Base-by-base conservation (phyloP, 73 alveolate species). In the Breviolum minutum region DNA sequence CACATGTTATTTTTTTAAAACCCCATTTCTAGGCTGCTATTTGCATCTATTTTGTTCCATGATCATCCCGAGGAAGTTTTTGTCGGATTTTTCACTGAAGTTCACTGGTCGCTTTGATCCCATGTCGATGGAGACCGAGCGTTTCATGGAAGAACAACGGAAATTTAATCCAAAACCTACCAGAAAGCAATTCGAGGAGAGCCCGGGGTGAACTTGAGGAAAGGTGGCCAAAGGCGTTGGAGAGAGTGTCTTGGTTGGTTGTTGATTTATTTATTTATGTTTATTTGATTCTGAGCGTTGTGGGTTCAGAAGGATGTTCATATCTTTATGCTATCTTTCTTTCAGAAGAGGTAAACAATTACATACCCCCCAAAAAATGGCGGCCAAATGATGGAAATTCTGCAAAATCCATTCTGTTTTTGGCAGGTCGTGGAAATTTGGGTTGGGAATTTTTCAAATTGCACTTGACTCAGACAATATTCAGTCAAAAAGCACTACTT, bases 61-160 rank as follows among this genome's bases (percentile, higher is more conserved):
- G 11, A 22, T 77, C 24, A 13, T 63, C 66, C 73, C 8, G 62
- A 84, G 96, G 62, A 89, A 89, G 96, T 89, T 89, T 40, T 60
- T 89, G 74, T 73, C 96, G 27, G 87, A 12, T 40, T 81, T 81
- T n/a, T 30, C 77, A 27, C 61, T 89, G 86, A 29, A 54, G 87
- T 89, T 89, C 68, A 70, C 86, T 11, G 96, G 96, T 22, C 96
- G 96, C 61, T 89, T 89, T n/a, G 86, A 89, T 86, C 96, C 96
- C 27, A 27, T 69, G n/a, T 68, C 96, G 61, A n/a, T 70, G 24
- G 96, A 86, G 19, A 54, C 82, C 29, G 60, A 30, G 86, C 93
- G 73, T 61, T 84, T 84, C n/a, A 26, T 61, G 63, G 93, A 84
- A 62, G 96, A 89, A 19, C 96, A 89, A 60, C 82, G 82, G 87